phyloP scores from a whole-genome alignment of 257 asterid species.

The Solanum habrochaites region DNA sequence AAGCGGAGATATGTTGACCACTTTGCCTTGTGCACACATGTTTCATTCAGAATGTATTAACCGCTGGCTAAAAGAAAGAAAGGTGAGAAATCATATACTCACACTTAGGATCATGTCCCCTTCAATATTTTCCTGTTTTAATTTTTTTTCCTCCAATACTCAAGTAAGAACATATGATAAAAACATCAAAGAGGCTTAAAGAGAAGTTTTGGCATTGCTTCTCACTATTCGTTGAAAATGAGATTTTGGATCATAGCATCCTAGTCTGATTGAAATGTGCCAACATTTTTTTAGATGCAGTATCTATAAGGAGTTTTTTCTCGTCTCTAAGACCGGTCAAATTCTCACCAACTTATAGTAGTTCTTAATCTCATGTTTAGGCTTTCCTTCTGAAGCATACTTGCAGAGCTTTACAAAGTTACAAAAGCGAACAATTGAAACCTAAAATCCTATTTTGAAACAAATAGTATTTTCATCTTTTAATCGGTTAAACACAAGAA shows the following conservation, averaged over 20 bases:
- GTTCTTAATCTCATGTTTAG: not conserved
- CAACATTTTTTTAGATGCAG: not conserved
- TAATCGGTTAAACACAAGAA: not conserved
- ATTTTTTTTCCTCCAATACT: not conserved
- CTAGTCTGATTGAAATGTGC: not conserved
- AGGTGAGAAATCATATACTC: conserved; percentile 25
- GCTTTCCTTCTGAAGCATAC: not conserved
- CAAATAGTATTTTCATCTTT: not conserved
- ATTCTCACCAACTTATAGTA: not conserved
- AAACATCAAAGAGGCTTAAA: not conserved
- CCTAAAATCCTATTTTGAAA: not conserved
- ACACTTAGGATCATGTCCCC: not conserved
- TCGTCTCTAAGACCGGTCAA: not conserved
- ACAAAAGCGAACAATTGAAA: too few relatives aligned
- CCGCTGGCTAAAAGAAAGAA: conserved; percentile 61
- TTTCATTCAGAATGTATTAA: conserved; percentile 69
- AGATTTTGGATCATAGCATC: not conserved
- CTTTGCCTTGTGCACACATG: conserved; percentile 81
- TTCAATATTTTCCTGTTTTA: not conserved
- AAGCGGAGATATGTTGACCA: conserved; percentile 44
- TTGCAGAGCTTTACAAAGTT: not conserved
- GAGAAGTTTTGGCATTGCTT: not conserved
- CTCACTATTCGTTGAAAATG: not conserved
- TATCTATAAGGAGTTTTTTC: not conserved
- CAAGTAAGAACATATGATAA: not conserved